These are phyloP conservation scores for Gracilaria vermiculophylla DNA, from an alignment of 23 red algal genomes.

Conservation along the genomic window DNA sequence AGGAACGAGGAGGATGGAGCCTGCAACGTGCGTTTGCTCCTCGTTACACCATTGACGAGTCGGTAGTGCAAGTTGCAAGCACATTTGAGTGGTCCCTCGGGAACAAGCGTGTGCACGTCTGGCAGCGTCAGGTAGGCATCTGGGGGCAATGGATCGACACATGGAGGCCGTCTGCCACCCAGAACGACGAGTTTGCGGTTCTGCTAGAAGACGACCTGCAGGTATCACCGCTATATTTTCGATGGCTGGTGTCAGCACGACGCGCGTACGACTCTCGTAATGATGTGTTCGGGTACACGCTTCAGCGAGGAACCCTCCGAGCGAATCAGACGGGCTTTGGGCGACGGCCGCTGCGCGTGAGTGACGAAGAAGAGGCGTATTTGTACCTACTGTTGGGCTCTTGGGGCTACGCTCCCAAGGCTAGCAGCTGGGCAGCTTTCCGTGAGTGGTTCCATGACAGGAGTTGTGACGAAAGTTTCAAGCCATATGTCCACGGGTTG, in stretches of 20 bases:
- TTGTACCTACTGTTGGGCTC: conserved; percentile 60
- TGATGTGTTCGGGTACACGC: conserved; percentile 57
- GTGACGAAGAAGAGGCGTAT: conserved; percentile 25
- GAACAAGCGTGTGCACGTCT: conserved; percentile 37
- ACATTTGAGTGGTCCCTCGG: conserved; percentile 37
- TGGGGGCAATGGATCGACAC: conserved; percentile 55
- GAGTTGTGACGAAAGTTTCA: conserved; percentile 16
- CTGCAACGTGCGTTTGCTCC: background rate
- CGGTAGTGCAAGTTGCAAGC: background rate
- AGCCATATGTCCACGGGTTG: conserved; percentile 61
- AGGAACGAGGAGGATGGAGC: background rate
- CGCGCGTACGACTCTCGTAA: conserved; percentile 12
- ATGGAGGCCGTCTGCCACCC: background rate
- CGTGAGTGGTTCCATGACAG: conserved; percentile 49
- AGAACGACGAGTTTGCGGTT: conserved; percentile 32
- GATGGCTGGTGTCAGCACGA: conserved; percentile 39
- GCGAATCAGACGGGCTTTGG: conserved; percentile 46
- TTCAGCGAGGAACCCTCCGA: conserved; percentile 57
- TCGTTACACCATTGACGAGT: background rate
- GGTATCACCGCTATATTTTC: conserved; percentile 54
- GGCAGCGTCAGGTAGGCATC: conserved; percentile 53
- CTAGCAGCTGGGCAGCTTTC: conserved; percentile 42
- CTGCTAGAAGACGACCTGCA: conserved; percentile 77
- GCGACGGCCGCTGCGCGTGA: conserved; percentile 24
- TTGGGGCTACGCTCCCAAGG: conserved; percentile 65